Conservation (phyloP, 306 rosid genomes). For the Cucurbita ficifolia region DNA sequence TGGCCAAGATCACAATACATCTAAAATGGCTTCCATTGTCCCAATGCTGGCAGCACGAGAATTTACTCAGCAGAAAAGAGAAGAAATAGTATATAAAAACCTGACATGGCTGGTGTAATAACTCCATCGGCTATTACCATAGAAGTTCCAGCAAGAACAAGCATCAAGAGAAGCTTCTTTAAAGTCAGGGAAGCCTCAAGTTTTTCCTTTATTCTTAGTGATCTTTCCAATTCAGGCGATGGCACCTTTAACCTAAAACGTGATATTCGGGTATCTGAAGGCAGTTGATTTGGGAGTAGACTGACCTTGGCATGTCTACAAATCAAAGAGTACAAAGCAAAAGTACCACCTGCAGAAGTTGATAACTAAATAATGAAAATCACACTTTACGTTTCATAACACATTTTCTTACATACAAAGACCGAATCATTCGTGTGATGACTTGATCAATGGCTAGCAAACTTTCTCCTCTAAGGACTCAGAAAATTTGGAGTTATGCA, state of each 20-base stretch:
- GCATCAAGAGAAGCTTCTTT: constrained; percentile 66
- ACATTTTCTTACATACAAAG: neutral
- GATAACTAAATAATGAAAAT: neutral
- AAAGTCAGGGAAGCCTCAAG: constrained; percentile 70
- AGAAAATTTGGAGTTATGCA: neutral
- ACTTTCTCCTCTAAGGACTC: neutral
- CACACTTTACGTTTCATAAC: neutral
- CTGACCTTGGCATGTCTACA: constrained; percentile 99
- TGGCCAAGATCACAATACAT: neutral
- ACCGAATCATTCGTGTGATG: neutral
- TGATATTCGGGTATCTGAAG: constrained; percentile 85
- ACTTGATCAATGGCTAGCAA: neutral
- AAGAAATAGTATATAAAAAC: constrained; percentile 13
- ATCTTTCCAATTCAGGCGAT: constrained; percentile 92
- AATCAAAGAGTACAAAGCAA: constrained; percentile 95
- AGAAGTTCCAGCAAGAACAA: constrained; percentile 94
- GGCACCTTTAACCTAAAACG: constrained; percentile 96
- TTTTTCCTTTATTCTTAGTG: constrained; percentile 83
- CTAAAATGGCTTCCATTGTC: neutral
- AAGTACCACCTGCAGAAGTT: constrained; percentile 81
- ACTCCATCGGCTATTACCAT: constrained; percentile 99
- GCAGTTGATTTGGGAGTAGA: constrained; percentile 96
- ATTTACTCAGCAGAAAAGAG: neutral
- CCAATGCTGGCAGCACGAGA: neutral
- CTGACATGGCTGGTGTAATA: constrained; percentile 95